Base-by-base conservation (phyloP, 148 eudicot species). In the Tetragonia tetragonoides region DNA sequence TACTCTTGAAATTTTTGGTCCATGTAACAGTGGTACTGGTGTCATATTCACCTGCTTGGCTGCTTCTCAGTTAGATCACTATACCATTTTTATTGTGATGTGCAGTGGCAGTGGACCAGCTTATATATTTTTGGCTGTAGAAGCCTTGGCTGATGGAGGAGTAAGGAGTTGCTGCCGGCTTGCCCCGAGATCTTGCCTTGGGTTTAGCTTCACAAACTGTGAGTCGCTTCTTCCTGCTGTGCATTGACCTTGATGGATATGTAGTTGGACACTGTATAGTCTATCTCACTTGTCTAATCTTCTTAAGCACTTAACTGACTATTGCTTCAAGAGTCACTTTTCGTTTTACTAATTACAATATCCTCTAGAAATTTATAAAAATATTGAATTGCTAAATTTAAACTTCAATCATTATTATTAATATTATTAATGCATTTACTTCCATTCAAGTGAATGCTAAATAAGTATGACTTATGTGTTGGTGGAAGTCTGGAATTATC, bases 131-230 rank as follows among this genome's bases (percentile, higher is more conserved):
- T 68, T 95, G 82, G 97, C 93, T 73, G 91, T 95, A 46, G 99
- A 95, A 85, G 97, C 99, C 70, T 87, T 95, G 86, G 99, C 99
- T 72, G 99, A 95, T 83, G 97, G 99, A 85, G 99, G 97, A n/a
- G n/a, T n/a, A n/a, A n/a, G n/a, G n/a, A 69, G 99, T 95, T 64
- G 97, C 99, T 74, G 97, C 97, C 59, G 97, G 97, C 77, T 78
- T 95, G 38, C 99, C 99, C 7, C 85, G 99, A 68, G 97, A 91
- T 34, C 93, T 93, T 72, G 95, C 97, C 34, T 83, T 90, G 67
- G 89, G 97, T 70, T 79, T 95, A 86, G 99, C 99, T 69, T 91
- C 97, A 74, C 97, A 93, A 88, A 95, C 95, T 66, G 99, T 95
- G 79, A 91, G 44, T 21, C 28, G 21, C 51, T 60, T 12, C 6